Evolutionary conservation across 75 land plant species (phyloP).

Genomic region (Picea sitchensis): DNA sequence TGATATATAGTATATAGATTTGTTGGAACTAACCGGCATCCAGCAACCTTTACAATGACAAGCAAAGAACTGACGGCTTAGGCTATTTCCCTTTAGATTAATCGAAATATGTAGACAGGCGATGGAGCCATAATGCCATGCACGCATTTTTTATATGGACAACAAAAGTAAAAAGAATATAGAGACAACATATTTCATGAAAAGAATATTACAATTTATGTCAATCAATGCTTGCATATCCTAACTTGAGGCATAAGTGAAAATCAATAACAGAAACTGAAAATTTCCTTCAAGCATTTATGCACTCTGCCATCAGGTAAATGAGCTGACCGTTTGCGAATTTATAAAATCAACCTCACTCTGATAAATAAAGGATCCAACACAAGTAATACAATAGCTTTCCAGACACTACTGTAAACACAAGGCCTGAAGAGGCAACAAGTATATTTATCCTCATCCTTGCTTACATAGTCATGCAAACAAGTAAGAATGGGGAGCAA

Average conservation of each 20-base stretch:
- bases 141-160: background rate
- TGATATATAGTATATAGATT: background rate
- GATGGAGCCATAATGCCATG: background rate
- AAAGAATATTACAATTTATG: background rate
- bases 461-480: slow-evolving; percentile 7
- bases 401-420: background rate
- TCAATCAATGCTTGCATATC: background rate
- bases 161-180: background rate
- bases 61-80: too few relatives aligned
- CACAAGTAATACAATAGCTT: background rate
- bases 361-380: background rate
- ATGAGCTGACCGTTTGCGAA: background rate
- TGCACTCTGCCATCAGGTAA: too few relatives aligned
- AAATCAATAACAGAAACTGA: background rate
- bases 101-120: background rate
- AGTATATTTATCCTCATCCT: background rate
- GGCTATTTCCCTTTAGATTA: too few relatives aligned
- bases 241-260: background rate
- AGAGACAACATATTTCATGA: background rate
- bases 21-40: too few relatives aligned
- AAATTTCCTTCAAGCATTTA: background rate
- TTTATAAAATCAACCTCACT: background rate
- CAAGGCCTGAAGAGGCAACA: slow-evolving; percentile 4
- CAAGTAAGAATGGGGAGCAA: slow-evolving; percentile 11
- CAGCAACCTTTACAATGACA: too few relatives aligned